phyloP scores from a whole-genome alignment of 2,329 filamentous ascomycete species.

The Neoarthrinium moseri region DNA sequence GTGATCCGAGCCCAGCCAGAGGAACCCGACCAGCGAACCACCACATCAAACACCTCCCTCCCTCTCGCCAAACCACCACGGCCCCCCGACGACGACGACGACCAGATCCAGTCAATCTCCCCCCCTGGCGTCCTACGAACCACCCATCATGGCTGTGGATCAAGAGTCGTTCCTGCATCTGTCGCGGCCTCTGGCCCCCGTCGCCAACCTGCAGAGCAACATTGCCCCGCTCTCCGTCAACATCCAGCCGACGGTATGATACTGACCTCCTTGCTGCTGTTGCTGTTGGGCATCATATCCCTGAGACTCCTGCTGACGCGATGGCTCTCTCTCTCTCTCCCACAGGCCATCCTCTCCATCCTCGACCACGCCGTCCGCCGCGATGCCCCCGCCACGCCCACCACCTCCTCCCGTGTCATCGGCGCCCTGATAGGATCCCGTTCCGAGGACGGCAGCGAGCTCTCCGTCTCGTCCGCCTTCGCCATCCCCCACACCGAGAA shows the following conservation, averaged over 20 bases:
- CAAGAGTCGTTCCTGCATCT: slow-evolving; percentile 91
- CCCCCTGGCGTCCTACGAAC: slow-evolving; percentile 14
- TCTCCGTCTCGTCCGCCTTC: slow-evolving; percentile 94
- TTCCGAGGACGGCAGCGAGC: slow-evolving; percentile 94
- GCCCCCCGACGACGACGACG: slow-evolving; percentile 1
- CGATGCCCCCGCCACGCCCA: slow-evolving; percentile 68
- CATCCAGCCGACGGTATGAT: slow-evolving; percentile 87
- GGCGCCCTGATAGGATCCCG: slow-evolving; percentile 91
- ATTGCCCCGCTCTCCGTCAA: slow-evolving; percentile 91
- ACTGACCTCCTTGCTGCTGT: slow-evolving; percentile 6
- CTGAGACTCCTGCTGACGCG: background rate
- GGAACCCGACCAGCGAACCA: slow-evolving; percentile 9
- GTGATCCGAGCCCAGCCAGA: slow-evolving; percentile 3
- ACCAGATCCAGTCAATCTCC: slow-evolving; percentile 13
- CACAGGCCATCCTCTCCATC: slow-evolving; percentile 69
- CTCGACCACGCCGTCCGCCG: slow-evolving; percentile 93
- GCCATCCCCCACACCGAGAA: slow-evolving; percentile 98
- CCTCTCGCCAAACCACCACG: slow-evolving; percentile 8
- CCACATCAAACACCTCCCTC: background rate
- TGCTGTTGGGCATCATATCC: background rate
- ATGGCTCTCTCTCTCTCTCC: background rate
- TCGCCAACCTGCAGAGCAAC: slow-evolving; percentile 76
- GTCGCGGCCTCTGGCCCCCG: slow-evolving; percentile 84
- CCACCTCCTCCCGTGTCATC: slow-evolving; percentile 83
- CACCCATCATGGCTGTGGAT: slow-evolving; percentile 73